Conservation (phyloP, 192 early-diverging fungal species). For the Chytriomyces sp. region DNA sequence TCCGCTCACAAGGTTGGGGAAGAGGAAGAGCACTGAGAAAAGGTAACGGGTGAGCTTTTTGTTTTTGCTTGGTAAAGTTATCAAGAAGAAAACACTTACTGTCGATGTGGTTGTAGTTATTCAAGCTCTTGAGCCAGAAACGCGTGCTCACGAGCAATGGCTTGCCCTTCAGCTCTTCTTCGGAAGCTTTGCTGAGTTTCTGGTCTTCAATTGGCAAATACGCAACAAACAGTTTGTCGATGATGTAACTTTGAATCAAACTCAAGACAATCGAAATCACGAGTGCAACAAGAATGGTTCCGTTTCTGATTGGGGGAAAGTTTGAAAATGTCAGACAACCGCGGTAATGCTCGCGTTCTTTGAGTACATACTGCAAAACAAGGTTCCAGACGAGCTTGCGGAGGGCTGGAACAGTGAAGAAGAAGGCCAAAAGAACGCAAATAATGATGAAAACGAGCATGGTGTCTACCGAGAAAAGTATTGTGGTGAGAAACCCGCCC, state of each 20-base stretch:
- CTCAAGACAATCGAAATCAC: conserved; percentile 2
- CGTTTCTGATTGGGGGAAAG: conserved; percentile 20
- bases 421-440: no score
- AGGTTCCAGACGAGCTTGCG: no score
- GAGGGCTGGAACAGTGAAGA: no score
- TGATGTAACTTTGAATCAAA: neutral
- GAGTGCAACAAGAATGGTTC: conserved; percentile 9
- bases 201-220: neutral
- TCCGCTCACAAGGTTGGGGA: conserved; percentile 19
- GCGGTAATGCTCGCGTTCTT: neutral
- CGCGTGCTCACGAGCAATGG: neutral
- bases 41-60: neutral
- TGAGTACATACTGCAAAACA: neutral
- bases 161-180: neutral
- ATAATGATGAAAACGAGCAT: no score
- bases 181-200: neutral
- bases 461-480: no score
- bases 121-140: conserved; percentile 17
- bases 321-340: neutral
- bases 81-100: conserved; percentile 1
- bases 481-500: no score
- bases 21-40: conserved; percentile 9
- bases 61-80: no score
- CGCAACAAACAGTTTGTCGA: conserved; percentile 18
- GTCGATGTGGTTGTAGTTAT: conserved; percentile 24